Evolutionary conservation across 192 early-diverging fungal species (phyloP).

Genomic region (Podila clonocystis): DNA sequence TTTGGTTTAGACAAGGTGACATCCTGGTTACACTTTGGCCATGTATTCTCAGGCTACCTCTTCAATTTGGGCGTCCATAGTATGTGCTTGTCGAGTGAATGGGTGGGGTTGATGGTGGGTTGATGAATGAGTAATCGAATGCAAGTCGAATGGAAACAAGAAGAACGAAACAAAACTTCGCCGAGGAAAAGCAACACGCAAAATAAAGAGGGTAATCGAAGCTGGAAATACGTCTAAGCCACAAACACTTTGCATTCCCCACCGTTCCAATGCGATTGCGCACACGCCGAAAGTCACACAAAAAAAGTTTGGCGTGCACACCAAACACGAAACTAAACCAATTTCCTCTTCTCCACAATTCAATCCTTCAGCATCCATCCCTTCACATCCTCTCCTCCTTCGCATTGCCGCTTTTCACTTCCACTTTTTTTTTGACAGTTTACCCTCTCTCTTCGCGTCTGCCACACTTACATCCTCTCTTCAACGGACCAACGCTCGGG

Average conservation of each 20-base stretch:
- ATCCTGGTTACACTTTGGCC: background rate
- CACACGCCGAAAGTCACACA: conserved; percentile 10
- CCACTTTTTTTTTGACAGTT: background rate
- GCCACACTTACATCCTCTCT: background rate
- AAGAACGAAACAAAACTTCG: background rate
- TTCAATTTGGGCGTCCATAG: conserved; percentile 44
- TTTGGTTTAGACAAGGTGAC: no score
- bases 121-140: background rate
- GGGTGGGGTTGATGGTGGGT: background rate
- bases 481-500: background rate
- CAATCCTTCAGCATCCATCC: background rate
- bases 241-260: conserved; percentile 2
- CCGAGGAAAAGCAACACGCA: no score
- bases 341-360: background rate
- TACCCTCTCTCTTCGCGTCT: background rate
- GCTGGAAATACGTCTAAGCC: background rate
- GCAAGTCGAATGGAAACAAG: conserved; percentile 3
- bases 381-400: background rate
- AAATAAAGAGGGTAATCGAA: background rate
- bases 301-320: background rate
- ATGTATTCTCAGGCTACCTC: conserved; percentile 8
- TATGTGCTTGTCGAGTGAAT: conserved; percentile 1
- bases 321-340: background rate
- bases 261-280: background rate
- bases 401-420: background rate